Conservation (phyloP, 306 rosid genomes). For the Arachis stenosperma region DNA sequence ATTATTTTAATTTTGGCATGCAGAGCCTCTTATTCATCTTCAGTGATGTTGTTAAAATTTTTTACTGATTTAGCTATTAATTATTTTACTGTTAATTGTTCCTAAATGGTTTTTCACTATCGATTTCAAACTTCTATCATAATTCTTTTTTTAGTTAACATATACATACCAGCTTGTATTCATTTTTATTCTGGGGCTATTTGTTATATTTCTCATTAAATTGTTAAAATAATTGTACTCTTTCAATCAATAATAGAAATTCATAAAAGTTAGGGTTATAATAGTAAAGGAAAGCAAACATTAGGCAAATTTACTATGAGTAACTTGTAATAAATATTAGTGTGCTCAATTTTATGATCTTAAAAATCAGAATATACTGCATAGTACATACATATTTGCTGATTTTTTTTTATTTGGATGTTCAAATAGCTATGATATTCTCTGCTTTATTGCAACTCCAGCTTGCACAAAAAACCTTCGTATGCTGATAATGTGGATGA, state of each 20-base stretch:
- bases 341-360: neutral
- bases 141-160: neutral
- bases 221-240: neutral
- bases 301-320: constrained; percentile 85
- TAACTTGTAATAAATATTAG: constrained; percentile 26
- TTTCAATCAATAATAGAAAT: no score
- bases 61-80: no score
- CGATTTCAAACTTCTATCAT: neutral
- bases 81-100: no score
- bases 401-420: constrained; percentile 13
- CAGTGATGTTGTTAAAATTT: no score
- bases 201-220: neutral
- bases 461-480: constrained; percentile 1
- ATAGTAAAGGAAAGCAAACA: constrained; percentile 78
- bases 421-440: constrained; percentile 66
- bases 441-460: constrained; percentile 93
- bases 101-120: constrained; percentile 7
- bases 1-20: no score
- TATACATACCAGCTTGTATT: neutral
- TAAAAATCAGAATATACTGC: neutral
- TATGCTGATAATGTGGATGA: constrained; percentile 39
- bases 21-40: no score
- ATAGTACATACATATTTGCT: neutral
- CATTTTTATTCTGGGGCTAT: neutral
- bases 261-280: no score